These are phyloP conservation scores for Entrophospora sp. DNA, from an alignment of 192 early-diverging fungal genomes.

Conservation along the genomic window DNA sequence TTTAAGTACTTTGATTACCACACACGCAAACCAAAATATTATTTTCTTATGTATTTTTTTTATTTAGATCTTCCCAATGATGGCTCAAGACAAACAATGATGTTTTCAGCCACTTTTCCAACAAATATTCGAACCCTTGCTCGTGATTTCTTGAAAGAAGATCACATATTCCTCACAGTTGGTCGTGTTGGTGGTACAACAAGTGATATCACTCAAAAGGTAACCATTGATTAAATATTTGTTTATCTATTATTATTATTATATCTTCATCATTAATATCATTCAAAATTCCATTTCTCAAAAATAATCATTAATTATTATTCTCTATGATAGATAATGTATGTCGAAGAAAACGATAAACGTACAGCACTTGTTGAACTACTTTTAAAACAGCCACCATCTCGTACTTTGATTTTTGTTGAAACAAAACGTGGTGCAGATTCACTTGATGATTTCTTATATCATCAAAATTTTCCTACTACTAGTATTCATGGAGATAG, in stretches of 20 bases:
- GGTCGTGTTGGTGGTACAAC: slow-evolving; percentile 88
- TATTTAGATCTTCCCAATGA: slow-evolving; percentile 66
- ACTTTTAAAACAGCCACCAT: slow-evolving; percentile 36
- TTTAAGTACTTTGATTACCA: not conserved
- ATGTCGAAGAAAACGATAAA: slow-evolving; percentile 58
- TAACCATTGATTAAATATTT: slow-evolving; percentile 33
- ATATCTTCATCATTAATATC: not conserved
- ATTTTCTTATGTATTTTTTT: too few species aligned
- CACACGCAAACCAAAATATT: not conserved
- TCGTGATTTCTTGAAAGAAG: slow-evolving; percentile 73
- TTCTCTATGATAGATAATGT: slow-evolving; percentile 36
- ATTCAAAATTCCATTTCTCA: not conserved
- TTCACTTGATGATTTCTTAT: slow-evolving; percentile 60
- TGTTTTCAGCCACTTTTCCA: slow-evolving; percentile 99
- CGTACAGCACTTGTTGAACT: slow-evolving; percentile 44
- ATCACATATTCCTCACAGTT: slow-evolving; percentile 74
- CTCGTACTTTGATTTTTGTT: slow-evolving; percentile 72
- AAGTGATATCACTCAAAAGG: slow-evolving; percentile 81
- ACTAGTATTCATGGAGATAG: slow-evolving; percentile 83
- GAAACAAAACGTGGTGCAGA: slow-evolving; percentile 77
- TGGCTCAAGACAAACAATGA: slow-evolving; percentile 75
- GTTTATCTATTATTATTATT: slow-evolving; percentile 29
- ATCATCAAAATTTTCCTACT: slow-evolving; percentile 61
- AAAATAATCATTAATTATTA: too few species aligned
- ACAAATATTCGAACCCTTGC: slow-evolving; percentile 85